Evolutionary conservation across 1,284 basidiomycete species (phyloP).

Genomic region (Cutaneotrichosporon curvatum): DNA sequence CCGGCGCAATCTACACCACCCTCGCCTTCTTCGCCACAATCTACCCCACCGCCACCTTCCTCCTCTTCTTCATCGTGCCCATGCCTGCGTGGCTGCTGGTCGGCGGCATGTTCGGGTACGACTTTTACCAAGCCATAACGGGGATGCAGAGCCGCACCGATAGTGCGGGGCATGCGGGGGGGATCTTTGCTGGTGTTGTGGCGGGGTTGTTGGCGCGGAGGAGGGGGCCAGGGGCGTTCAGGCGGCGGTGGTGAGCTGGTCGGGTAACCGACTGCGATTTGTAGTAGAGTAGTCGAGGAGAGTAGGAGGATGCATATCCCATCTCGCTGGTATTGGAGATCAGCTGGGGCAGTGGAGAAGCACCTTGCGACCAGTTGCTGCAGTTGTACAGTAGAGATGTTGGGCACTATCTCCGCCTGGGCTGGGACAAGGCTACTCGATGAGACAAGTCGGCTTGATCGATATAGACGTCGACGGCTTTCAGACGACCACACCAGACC

Average conservation of each 20-base stretch:
- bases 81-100: conserved; percentile 75
- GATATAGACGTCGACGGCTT: too few species aligned
- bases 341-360: too few species aligned
- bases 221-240: background rate
- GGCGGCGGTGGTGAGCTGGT: background rate
- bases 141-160: conserved; percentile 48
- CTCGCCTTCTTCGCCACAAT: conserved; percentile 62
- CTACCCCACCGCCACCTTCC: conserved; percentile 62
- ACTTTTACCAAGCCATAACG: conserved; percentile 21
- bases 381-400: too few species aligned
- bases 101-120: conserved; percentile 57
- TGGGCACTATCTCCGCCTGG: too few species aligned
- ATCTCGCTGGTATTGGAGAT: too few species aligned
- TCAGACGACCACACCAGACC: too few species aligned
- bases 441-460: too few species aligned
- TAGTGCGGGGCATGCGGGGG: conserved; percentile 72
- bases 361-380: too few species aligned
- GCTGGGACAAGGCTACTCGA: too few species aligned
- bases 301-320: background rate
- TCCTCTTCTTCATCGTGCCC: conserved; percentile 75
- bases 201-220: background rate
- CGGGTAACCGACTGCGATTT: too few species aligned
- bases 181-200: conserved; percentile 45
- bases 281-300: background rate
- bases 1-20: conserved; percentile 44